Base-by-base conservation (phyloP, 2,329 filamentous ascomycete species). In the Cladobotryum mycophilum region DNA sequence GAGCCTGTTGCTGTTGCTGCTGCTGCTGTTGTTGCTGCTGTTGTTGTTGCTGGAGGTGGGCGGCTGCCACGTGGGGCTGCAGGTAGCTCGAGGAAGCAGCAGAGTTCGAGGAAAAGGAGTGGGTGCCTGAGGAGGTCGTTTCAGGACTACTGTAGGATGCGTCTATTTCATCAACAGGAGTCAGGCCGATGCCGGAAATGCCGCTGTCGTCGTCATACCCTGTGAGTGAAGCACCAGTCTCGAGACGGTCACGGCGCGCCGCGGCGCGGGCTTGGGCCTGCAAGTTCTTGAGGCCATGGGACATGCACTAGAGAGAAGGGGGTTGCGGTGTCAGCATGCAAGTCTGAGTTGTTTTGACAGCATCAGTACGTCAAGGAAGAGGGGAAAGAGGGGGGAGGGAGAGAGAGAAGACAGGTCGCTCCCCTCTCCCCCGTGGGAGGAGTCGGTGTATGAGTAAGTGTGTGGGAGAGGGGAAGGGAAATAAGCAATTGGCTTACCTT, bases 231-330 rank as follows among this genome's bases (percentile, higher is more conserved):
- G 59, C 63, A 56, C 63, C 62, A 53, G 61, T 70, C 68, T 78
- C 78, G 59, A 80, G 70, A 53, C 80, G 80, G 70, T 83, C 84
- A 61, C 84, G 84, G 57, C 84, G 81, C 52, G 80, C 76, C 52
- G 79, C 81, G 50, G 84, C 79, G 55, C 86, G 81, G 56, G 83
- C 78, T 47, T 82, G 80, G 59, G 83, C 82, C 64, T 86, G 84
- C 52, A 93, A 78, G 67, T 88, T 90, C 71, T 90, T 92, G 60
- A 92, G 74, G 35, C 89, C 88, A 63, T 86, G 87, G 65, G 86
- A 84, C 83, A 93, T 88, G 70, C 86, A 89, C 88, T 92, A 57
- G 43, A 22, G 12, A 33, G 17, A 38, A 18, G 15, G 41, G 25
- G 40, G 15, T 47, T 30, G 41, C 14, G 42, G 11, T 50, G 54